Conservation (phyloP, 192 early-diverging fungal species). For the Entomortierella parvispora region DNA sequence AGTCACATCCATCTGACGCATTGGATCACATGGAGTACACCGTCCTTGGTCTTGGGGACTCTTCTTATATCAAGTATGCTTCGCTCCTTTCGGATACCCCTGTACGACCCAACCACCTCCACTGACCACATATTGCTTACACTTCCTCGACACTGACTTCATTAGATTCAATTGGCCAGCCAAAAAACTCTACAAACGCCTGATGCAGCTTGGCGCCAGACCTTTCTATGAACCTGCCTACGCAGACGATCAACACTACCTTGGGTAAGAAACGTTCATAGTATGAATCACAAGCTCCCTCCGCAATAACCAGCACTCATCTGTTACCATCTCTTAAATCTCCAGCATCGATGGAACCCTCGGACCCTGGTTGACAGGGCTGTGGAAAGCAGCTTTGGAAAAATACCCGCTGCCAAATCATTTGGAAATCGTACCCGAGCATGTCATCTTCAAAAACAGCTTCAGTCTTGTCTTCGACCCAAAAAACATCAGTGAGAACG, state of each 20-base stretch:
- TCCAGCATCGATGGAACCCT: conserved; percentile 83
- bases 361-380: conserved; percentile 84
- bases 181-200: conserved; percentile 88
- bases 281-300: background rate
- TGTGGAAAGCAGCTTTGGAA: conserved; percentile 77
- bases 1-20: conserved; percentile 73
- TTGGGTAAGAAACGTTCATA: conserved; percentile 66
- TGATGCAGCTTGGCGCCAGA: conserved; percentile 86
- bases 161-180: conserved; percentile 91
- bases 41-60: conserved; percentile 97
- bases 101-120: background rate
- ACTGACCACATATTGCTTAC: background rate
- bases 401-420: conserved; percentile 69
- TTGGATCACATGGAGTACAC: conserved; percentile 77
- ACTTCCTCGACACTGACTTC: background rate
- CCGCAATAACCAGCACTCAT: background rate
- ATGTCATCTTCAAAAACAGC: conserved; percentile 55
- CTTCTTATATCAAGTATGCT: conserved; percentile 88
- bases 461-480: conserved; percentile 20
- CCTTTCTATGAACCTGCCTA: conserved; percentile 79
- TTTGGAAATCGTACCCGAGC: conserved; percentile 62
- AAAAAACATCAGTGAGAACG: background rate
- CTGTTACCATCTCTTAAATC: background rate
- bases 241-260: conserved; percentile 96
- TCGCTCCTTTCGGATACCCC: too few relatives aligned